Percentiles rank a stretch among this genome's conserved stretches.
Evolutionary conservation across 164 flowering plant genomes (phyloP).

Genomic region (Tetrastigma voinierianum): DNA sequence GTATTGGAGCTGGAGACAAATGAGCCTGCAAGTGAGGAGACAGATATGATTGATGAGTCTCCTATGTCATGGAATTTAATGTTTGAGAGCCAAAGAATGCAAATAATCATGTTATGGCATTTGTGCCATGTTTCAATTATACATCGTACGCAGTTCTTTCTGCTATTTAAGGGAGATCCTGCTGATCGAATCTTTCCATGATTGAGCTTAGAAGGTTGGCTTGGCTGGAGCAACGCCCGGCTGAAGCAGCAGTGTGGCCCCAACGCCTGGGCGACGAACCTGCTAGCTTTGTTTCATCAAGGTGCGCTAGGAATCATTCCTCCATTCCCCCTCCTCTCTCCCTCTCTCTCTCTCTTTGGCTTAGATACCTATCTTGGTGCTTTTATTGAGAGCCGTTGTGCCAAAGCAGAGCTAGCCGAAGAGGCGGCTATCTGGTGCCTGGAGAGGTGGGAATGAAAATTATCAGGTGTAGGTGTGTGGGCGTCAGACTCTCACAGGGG

Average conservation of each 20-base stretch:
- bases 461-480: no score
- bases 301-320: conserved; percentile 28
- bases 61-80: conserved; percentile 57
- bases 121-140: conserved; percentile 78
- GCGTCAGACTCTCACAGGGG: no score
- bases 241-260: conserved; percentile 88
- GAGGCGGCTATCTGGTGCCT: no score
- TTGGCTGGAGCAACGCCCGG: conserved; percentile 82
- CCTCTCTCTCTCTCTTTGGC: no score
- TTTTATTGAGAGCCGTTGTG: no score
- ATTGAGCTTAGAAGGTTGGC: conserved; percentile 77
- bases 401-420: no score
- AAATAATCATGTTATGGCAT: conserved; percentile 85
- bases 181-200: conserved; percentile 77
- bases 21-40: conserved; percentile 30
- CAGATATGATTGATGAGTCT: conserved; percentile 26
- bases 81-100: conserved; percentile 71
- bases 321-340: background rate
- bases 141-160: conserved; percentile 78
- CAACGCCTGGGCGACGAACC: conserved; percentile 89
- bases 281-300: conserved; percentile 64
- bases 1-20: conserved; percentile 75
- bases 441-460: no score
- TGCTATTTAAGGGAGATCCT: conserved; percentile 73
- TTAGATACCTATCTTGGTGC: no score